Percentiles rank a stretch among this genome's conserved stretches.
phyloP scores from a whole-genome alignment of 108 stramenopile genomes.

The Nitzschia inconspicua region DNA sequence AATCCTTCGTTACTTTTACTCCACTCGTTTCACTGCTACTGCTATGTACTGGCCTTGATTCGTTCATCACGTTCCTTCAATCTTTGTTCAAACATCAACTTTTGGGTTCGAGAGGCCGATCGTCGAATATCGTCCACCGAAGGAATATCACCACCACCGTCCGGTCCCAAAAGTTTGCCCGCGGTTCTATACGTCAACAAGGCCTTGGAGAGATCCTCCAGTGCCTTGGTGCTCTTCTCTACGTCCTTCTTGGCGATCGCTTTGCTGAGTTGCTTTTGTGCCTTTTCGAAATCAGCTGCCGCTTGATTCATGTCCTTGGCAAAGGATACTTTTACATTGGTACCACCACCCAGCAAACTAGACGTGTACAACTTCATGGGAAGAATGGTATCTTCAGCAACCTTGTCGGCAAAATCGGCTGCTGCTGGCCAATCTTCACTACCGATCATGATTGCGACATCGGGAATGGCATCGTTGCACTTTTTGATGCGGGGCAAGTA shows the following conservation, averaged over 20 bases:
- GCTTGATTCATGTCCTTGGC: slow-evolving; percentile 71
- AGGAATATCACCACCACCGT: slow-evolving; percentile 85
- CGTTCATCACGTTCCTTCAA: slow-evolving; percentile 58
- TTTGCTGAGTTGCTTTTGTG: slow-evolving; percentile 50
- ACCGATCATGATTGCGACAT: slow-evolving; percentile 54
- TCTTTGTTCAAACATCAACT: slow-evolving; percentile 64
- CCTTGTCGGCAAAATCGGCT: slow-evolving; percentile 54
- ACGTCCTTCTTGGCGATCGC: slow-evolving; percentile 68
- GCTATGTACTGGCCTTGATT: no score
- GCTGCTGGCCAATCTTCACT: slow-evolving; percentile 66
- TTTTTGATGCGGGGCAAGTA: slow-evolving; percentile 86
- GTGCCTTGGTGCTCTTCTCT: slow-evolving; percentile 41
- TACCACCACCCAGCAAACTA: slow-evolving; percentile 68
- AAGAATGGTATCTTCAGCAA: slow-evolving; percentile 79
- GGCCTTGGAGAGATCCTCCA: slow-evolving; percentile 62
- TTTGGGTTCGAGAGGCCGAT: slow-evolving; percentile 47
- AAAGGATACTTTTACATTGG: slow-evolving; percentile 68
- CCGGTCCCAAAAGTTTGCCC: slow-evolving; percentile 67
- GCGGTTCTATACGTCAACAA: slow-evolving; percentile 56
- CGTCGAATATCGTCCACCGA: slow-evolving; percentile 83
- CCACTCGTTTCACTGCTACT: no score
- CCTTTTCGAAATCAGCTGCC: slow-evolving; percentile 66
- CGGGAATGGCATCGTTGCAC: slow-evolving; percentile 66
- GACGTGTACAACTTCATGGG: slow-evolving; percentile 83
- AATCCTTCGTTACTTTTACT: no score